Base-by-base conservation (phyloP, 352 stramenopile genomes). In the Stephanocyclus meneghinianus region DNA sequence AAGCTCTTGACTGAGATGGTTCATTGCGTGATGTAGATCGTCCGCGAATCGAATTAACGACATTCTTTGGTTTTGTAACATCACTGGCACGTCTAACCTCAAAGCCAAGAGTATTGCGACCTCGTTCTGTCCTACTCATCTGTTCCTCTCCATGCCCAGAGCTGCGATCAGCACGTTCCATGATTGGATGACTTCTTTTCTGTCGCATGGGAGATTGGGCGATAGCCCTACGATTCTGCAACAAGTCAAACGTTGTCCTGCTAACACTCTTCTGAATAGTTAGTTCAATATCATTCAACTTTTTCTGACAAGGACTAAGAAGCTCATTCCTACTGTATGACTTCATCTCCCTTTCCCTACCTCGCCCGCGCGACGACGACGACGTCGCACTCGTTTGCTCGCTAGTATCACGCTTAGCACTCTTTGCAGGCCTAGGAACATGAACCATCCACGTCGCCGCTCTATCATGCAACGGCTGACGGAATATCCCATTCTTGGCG, bases 401-500 rank as follows among this genome's bases (percentile, higher is more conserved):
- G 2, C 40, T 51, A 56, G 16, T 53, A 4, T 55, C 50, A 45
- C 16, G 40, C 7, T 60, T 68, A 53, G 37, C 18, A 7, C 37
- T 21, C 29, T 59, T 18, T 2, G 10, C 51, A 18, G 44, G 21
- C 15, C 11, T 78, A 29, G 87, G 84, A 7, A 89, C 51, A 65
- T 89, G 81, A 40, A 86, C 77, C 67, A 90, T 71, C 87, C 85
- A 92, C 1, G 85, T 81, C 10, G 85, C 85, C 47, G 72, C 72
- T 60, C 77, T 63, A 77, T 91, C 83, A 55, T 61, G 45, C 21
- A 81, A 63, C 44, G 59, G 37, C n/a, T 35, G 32, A 53, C 42
- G 45, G 51, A 40, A 53, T 11, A 56, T 69, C 2, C 50, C 65
- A 69, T 74, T 74, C 3, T 67, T 76, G 4, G 26, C 16, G 50